phyloP scores from a whole-genome alignment of 2,329 filamentous ascomycete genomes.

The Aspergillus uvarum region DNA sequence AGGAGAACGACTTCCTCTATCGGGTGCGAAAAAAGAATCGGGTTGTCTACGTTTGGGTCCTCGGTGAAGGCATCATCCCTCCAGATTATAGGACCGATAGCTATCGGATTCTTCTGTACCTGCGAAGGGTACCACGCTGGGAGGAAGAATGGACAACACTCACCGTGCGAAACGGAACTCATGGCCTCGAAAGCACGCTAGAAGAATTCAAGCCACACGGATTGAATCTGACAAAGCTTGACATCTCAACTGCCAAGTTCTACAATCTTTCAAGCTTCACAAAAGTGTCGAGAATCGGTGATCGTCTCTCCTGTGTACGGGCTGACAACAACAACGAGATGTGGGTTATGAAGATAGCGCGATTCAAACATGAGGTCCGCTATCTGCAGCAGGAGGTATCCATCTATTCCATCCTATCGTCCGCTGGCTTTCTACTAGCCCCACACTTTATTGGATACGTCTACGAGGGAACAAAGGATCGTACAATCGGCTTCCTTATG shows the following conservation, averaged over 20 bases:
- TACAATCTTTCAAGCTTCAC: constrained; percentile 8
- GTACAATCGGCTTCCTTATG: constrained; percentile 13
- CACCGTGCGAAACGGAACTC: constrained; percentile 4
- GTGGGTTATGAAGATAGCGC: constrained; percentile 11
- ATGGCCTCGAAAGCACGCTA: constrained; percentile 9
- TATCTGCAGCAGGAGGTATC: constrained; percentile 6
- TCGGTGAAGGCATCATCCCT: constrained; percentile 11
- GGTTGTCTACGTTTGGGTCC: constrained; percentile 15
- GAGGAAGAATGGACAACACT: constrained; percentile 16
- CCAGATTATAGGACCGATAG: constrained; percentile 9
- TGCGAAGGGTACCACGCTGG: constrained; percentile 12
- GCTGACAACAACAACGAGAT: neutral
- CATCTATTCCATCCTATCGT: constrained; percentile 7
- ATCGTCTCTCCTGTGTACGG: constrained; percentile 7
- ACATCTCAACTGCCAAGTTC: neutral
- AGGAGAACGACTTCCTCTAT: constrained; percentile 17
- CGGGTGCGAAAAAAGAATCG: constrained; percentile 10
- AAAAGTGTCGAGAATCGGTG: constrained; percentile 5
- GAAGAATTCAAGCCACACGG: constrained; percentile 10
- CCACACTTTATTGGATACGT: constrained; percentile 10
- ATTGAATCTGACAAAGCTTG: constrained; percentile 2
- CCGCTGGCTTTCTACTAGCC: constrained; percentile 4
- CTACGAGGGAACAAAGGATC: constrained; percentile 11
- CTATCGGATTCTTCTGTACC: constrained; percentile 7
- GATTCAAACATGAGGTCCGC: constrained; percentile 9